These are phyloP conservation scores for Picea sitchensis DNA, from an alignment of 75 land plant species.

Conservation along the genomic window DNA sequence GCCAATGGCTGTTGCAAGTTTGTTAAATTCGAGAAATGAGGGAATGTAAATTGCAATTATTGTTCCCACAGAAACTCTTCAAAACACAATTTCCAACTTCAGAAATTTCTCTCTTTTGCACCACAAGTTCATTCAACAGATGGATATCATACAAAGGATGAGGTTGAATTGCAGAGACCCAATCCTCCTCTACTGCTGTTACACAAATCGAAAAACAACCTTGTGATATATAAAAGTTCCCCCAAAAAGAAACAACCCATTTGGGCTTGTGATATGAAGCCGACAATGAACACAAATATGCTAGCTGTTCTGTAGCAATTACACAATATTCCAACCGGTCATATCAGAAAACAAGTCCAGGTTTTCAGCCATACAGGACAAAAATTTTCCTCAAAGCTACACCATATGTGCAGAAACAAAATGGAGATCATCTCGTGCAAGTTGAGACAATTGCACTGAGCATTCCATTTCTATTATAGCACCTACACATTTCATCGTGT, in stretches of 20 bases:
- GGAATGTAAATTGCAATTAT: constrained; percentile 22
- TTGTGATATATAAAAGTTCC: constrained; percentile 50
- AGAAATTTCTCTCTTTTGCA: constrained; percentile 35
- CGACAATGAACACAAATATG: constrained; percentile 55
- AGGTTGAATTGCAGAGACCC: constrained; percentile 30
- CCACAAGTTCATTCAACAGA: constrained; percentile 22
- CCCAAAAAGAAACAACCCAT: constrained; percentile 63
- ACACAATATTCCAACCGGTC: constrained; percentile 73
- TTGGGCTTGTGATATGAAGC: constrained; percentile 47
- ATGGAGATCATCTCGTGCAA: constrained; percentile 60
- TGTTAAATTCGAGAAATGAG: constrained; percentile 29
- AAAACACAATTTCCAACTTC: constrained; percentile 42
- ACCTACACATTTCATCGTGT: constrained; percentile 70
- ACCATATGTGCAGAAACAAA: constrained; percentile 20
- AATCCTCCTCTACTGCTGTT: constrained; percentile 51
- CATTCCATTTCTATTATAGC: constrained; percentile 48
- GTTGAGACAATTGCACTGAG: constrained; percentile 34
- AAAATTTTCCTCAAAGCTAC: constrained; percentile 44
- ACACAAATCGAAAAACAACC: constrained; percentile 63
- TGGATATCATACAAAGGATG: constrained; percentile 40
- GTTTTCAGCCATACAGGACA: constrained; percentile 63
- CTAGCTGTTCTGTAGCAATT: constrained; percentile 48
- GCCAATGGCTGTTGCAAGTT: constrained; percentile 31
- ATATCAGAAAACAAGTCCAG: constrained; percentile 62
- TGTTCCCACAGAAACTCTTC: constrained; percentile 61